These are phyloP conservation scores for Neltuma alba DNA, from an alignment of 306 rosid genomes.

Conservation along the genomic window DNA sequence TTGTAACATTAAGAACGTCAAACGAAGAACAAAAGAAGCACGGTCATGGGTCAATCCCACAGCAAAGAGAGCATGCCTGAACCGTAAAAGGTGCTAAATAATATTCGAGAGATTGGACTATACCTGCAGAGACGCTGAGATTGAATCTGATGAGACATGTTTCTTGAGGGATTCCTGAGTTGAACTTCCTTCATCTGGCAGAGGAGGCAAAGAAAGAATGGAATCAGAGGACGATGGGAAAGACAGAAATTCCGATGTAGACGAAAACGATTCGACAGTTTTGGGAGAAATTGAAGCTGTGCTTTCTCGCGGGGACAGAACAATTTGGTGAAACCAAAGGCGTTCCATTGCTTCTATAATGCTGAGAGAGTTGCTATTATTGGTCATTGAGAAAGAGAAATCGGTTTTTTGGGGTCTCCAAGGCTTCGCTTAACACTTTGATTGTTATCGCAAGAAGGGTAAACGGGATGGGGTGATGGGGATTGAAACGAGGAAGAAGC, in stretches of 20 bases:
- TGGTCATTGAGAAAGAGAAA: conserved; percentile 52
- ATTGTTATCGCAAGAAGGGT: conserved; percentile 18
- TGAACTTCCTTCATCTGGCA: conserved; percentile 46
- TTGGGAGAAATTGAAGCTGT: not conserved
- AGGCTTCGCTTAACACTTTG: conserved; percentile 15
- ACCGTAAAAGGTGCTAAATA: not conserved
- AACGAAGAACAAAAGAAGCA: conserved; percentile 6
- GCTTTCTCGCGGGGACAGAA: conserved; percentile 63
- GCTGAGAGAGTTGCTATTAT: conserved; percentile 32
- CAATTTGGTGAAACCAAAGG: conserved; percentile 77
- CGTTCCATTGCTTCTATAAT: conserved; percentile 68
- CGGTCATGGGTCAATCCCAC: conserved; percentile 7
- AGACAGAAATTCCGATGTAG: conserved; percentile 40
- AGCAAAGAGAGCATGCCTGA: not conserved
- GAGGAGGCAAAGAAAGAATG: conserved; percentile 37
- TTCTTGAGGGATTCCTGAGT: conserved; percentile 41
- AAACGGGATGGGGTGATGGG: conserved; percentile 41
- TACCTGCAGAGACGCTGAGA: conserved; percentile 51
- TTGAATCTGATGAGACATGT: conserved; percentile 47
- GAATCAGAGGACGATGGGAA: conserved; percentile 40
- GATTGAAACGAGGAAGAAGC: conserved; percentile 35
- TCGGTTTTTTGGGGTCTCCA: conserved; percentile 23
- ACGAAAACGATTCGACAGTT: conserved; percentile 26
- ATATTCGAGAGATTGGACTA: not conserved
- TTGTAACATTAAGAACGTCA: conserved; percentile 16